These are phyloP conservation scores for Naganishia friedmannii DNA, from an alignment of 768 basidiomycete genomes.

Conservation along the genomic window DNA sequence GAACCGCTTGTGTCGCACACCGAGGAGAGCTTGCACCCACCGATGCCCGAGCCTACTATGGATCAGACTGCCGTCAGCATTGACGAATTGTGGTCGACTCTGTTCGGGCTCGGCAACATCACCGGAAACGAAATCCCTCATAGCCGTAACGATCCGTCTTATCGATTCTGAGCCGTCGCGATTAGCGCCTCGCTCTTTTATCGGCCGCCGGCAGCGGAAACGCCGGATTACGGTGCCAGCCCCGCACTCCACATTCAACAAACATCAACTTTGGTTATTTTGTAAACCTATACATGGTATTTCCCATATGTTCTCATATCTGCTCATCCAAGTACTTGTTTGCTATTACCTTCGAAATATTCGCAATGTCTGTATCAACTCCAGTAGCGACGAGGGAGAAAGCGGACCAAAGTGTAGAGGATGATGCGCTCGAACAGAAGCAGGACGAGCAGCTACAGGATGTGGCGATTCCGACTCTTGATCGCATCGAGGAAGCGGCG, in stretches of 20 bases:
- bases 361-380: not conserved
- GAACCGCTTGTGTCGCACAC: not conserved
- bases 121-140: not conserved
- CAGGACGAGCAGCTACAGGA: not conserved
- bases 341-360: not conserved
- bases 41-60: not conserved
- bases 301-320: not conserved
- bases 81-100: constrained; percentile 4
- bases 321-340: not conserved
- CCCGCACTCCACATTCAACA: not conserved
- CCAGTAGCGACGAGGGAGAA: not conserved
- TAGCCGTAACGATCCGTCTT: not conserved
- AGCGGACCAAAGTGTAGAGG: not conserved
- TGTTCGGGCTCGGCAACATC: not conserved
- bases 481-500: not conserved
- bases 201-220: not conserved
- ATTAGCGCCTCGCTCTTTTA: not conserved
- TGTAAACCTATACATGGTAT: constrained; percentile 5
- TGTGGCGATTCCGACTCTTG: not conserved
- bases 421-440: not conserved
- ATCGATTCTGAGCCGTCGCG: not conserved
- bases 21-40: not conserved
- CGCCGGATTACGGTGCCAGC: not conserved
- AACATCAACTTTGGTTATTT: not conserved
- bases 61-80: constrained; percentile 6